Conservation (phyloP, 1,284 basidiomycete species). For the Neotropicomus parvogracilis region DNA sequence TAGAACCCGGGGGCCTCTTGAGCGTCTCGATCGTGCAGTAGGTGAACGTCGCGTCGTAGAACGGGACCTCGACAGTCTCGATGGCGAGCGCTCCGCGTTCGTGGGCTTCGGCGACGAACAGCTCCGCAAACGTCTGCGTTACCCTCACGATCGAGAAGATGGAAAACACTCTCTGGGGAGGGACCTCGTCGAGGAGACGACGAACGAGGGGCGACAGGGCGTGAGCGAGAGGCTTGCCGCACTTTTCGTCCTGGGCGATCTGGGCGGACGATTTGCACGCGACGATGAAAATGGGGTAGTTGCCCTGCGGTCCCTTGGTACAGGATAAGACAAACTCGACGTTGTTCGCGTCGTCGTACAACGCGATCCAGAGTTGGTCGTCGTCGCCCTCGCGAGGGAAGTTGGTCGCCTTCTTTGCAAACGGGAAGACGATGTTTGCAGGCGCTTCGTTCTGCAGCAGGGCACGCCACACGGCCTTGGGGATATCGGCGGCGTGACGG, state of each 20-base stretch:
- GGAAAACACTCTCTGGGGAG: conserved; percentile 56
- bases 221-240: conserved; percentile 32
- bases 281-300: conserved; percentile 60
- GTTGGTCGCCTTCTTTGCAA: conserved; percentile 29
- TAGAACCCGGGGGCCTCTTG: conserved; percentile 21
- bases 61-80: conserved; percentile 38
- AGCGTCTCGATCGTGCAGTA: conserved; percentile 50
- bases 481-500: conserved; percentile 24
- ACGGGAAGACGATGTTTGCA: conserved; percentile 57
- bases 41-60: conserved; percentile 61
- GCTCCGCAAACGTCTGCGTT: conserved; percentile 42
- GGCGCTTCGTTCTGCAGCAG: conserved; percentile 39
- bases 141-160: conserved; percentile 57
- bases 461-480: conserved; percentile 36
- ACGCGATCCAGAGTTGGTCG: conserved; percentile 51
- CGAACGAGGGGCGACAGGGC: conserved; percentile 36
- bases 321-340: conserved; percentile 59
- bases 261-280: conserved; percentile 35
- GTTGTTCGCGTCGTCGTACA: conserved; percentile 26
- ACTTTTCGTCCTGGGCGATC: conserved; percentile 25
- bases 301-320: conserved; percentile 48
- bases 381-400: conserved; percentile 23
- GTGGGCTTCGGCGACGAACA: conserved; percentile 40
- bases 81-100: conserved; percentile 35
- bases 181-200: conserved; percentile 31